Percentiles rank a stretch among this genome's conserved stretches.
Conservation (phyloP, 495 filamentous ascomycete species). For the Neurospora discreta region DNA sequence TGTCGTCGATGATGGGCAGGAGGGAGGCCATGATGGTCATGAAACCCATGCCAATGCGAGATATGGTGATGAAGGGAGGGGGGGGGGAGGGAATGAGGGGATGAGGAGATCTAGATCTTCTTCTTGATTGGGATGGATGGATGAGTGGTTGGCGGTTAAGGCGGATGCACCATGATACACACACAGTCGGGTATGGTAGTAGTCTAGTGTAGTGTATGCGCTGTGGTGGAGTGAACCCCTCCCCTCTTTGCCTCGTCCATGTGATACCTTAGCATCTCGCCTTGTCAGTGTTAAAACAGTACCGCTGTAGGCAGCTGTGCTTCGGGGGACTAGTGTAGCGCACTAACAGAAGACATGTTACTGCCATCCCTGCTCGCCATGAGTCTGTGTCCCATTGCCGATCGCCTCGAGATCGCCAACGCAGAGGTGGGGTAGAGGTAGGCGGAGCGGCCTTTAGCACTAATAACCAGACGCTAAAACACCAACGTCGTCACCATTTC, state of each 20-base stretch:
- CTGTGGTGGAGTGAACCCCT: background rate
- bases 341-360: background rate
- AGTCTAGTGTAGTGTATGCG: background rate
- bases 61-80: background rate
- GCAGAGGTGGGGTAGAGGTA: background rate
- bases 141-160: no score
- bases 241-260: background rate
- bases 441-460: background rate
- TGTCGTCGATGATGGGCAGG: constrained; percentile 36
- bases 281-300: background rate
- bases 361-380: background rate
- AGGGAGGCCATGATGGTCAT: constrained; percentile 30
- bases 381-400: background rate
- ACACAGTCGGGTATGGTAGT: no score
- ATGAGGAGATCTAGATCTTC: background rate
- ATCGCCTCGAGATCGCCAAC: background rate
- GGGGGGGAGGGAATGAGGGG: no score
- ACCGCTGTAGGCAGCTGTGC: background rate
- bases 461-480: background rate
- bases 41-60: background rate
- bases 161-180: background rate
- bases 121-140: background rate
- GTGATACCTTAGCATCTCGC: background rate
- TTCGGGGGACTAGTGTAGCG: background rate
- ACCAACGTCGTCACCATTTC: background rate